phyloP scores from a whole-genome alignment of 179 eudicot species.

The Silene noctiflora region DNA sequence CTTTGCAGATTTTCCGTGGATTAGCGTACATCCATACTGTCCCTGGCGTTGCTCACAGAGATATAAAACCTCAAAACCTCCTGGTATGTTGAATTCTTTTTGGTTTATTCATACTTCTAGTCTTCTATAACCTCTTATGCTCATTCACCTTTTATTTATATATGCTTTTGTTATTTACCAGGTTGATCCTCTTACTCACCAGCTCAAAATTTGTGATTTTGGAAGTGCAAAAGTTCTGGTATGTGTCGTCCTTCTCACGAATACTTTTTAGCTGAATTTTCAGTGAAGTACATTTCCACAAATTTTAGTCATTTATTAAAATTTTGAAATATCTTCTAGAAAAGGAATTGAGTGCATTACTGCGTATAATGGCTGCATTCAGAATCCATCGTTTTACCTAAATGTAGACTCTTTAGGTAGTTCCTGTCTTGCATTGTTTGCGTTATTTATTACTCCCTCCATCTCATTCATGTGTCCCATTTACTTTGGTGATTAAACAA shows the following conservation, averaged over 20 bases:
- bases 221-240: constrained; percentile 48
- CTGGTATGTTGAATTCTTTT: constrained; percentile 40
- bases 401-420: no score
- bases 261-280: not conserved
- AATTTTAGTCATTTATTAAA: not conserved
- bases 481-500: no score
- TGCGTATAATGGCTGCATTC: not conserved
- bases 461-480: no score
- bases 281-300: not conserved
- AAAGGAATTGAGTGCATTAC: not conserved
- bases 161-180: constrained; percentile 18
- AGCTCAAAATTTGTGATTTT: constrained; percentile 44
- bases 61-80: constrained; percentile 80
- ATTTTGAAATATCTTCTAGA: not conserved
- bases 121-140: not conserved
- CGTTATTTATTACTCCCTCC: no score
- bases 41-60: constrained; percentile 79
- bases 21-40: constrained; percentile 70
- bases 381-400: not conserved
- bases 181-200: constrained; percentile 69
- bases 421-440: no score
- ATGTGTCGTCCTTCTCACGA: not conserved
- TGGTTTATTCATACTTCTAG: not conserved
- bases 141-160: not conserved
- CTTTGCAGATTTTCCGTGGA: constrained; percentile 66